Evolutionary conservation across 2,329 filamentous ascomycete genomes (phyloP).

Genomic region (Gaeumannomyces sp.): DNA sequence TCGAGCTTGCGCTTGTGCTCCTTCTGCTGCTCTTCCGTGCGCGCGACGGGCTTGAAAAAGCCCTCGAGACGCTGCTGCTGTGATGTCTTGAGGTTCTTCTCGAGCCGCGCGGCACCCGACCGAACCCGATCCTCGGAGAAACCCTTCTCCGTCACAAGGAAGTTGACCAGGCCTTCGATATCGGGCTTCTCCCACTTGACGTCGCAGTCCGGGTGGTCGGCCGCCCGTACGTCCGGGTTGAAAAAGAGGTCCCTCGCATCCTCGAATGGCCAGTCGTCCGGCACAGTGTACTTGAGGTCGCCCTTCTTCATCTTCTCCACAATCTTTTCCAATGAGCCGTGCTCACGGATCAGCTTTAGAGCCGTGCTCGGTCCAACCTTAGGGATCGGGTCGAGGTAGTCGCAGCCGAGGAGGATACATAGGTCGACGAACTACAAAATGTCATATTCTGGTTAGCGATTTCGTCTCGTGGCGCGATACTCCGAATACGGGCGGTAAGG

Average conservation of each 20-base stretch:
- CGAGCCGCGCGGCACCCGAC: constrained; percentile 66
- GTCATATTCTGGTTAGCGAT: constrained; percentile 1
- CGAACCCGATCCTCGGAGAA: constrained; percentile 95
- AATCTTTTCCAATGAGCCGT: constrained; percentile 81
- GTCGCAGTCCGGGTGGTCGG: constrained; percentile 81
- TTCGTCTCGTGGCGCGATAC: not conserved
- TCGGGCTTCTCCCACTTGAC: constrained; percentile 98
- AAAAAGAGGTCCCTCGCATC: constrained; percentile 91
- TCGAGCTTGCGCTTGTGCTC: constrained; percentile 88
- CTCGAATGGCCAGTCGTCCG: constrained; percentile 93
- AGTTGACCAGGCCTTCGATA: constrained; percentile 81
- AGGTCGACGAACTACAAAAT: constrained; percentile 80
- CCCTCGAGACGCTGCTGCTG: constrained; percentile 91
- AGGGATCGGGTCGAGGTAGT: constrained; percentile 94
- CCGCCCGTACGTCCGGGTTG: constrained; percentile 77
- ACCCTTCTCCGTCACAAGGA: constrained; percentile 87
- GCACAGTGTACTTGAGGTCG: constrained; percentile 75
- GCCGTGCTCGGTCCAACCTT: constrained; percentile 91
- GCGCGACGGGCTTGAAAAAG: constrained; percentile 91
- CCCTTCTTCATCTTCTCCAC: constrained; percentile 74
- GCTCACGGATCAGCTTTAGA: constrained; percentile 87
- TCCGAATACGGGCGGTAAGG: not conserved
- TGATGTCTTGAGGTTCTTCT: constrained; percentile 84
- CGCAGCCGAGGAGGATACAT: constrained; percentile 94
- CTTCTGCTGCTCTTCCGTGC: constrained; percentile 80